A percentile compares a stretch with the other conserved stretches of the same genome.
These are phyloP conservation scores for Eucalyptus grandis DNA, from an alignment of 345 rosid genomes.

Conservation along the genomic window DNA sequence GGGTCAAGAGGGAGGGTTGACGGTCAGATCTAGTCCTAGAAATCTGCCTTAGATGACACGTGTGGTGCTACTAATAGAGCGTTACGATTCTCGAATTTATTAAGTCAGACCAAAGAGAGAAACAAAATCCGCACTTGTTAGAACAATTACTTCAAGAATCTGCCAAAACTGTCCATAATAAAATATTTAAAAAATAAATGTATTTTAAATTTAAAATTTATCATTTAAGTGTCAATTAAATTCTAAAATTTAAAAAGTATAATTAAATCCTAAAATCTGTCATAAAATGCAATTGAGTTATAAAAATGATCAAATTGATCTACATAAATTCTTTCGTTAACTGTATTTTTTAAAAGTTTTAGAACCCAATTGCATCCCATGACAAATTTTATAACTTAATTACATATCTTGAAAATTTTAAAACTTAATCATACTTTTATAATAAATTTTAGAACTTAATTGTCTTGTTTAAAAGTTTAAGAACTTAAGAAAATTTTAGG, in stretches of 20 bases:
- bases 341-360: rapidly evolving
- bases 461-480: too few relatives aligned
- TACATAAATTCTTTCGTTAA: rapidly evolving
- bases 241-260: too few relatives aligned
- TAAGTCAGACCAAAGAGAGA: not conserved
- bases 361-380: rapidly evolving
- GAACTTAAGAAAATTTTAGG: too few relatives aligned
- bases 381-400: too few relatives aligned
- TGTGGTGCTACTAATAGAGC: not conserved
- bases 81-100: not conserved
- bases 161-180: not conserved
- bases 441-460: too few relatives aligned
- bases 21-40: not conserved
- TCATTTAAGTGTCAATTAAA: not conserved
- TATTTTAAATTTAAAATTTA: too few relatives aligned
- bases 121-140: not conserved
- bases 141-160: not conserved
- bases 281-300: too few relatives aligned
- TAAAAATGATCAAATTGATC: too few relatives aligned
- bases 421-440: rapidly evolving
- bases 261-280: too few relatives aligned
- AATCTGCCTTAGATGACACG: not conserved
- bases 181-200: too few relatives aligned
- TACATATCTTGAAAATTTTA: too few relatives aligned
- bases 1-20: not conserved